Percentiles rank a stretch among this genome's conserved stretches.
Evolutionary conservation across 2,329 filamentous ascomycete genomes (phyloP).

Genomic region (Diaporthe ampelina): DNA sequence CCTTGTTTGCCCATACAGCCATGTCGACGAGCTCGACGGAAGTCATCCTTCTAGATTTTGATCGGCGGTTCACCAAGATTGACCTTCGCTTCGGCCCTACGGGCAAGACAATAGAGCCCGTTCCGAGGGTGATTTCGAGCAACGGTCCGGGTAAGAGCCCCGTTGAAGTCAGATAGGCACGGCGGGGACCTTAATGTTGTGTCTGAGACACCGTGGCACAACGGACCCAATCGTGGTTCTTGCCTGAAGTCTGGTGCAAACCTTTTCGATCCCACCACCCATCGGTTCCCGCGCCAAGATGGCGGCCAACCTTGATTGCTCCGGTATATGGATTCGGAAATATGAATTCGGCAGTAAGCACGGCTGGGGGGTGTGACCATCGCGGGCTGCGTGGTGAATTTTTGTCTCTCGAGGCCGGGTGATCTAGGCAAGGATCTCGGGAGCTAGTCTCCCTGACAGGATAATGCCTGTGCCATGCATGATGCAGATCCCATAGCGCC

Average conservation of each 20-base stretch:
- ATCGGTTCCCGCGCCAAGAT: conserved; percentile 11
- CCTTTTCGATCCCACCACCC: background rate
- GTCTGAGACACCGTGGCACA: background rate
- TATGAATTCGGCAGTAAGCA: background rate
- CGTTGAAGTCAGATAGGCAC: background rate
- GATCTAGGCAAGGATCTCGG: conserved; percentile 28
- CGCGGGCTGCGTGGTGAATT: conserved; percentile 13
- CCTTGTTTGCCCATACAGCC: no score
- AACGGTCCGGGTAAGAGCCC: background rate
- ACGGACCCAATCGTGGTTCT: conserved; percentile 3
- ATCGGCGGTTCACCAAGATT: background rate
- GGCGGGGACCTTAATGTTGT: background rate
- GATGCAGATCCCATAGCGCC: conserved; percentile 13
- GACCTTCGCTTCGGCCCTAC: conserved; percentile 20
- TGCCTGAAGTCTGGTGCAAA: background rate
- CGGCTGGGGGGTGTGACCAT: conserved; percentile 13
- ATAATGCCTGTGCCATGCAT: conserved; percentile 28
- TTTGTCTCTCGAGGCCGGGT: background rate
- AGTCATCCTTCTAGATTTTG: background rate
- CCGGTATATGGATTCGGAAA: conserved; percentile 16
- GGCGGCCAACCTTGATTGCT: conserved; percentile 3
- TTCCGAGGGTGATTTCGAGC: background rate
- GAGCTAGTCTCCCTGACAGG: conserved; percentile 22
- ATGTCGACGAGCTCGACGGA: background rate
- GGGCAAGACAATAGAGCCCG: background rate